Evolutionary conservation across 2,329 filamentous ascomycete species (phyloP).

Genomic region (Colletotrichum melonis): DNA sequence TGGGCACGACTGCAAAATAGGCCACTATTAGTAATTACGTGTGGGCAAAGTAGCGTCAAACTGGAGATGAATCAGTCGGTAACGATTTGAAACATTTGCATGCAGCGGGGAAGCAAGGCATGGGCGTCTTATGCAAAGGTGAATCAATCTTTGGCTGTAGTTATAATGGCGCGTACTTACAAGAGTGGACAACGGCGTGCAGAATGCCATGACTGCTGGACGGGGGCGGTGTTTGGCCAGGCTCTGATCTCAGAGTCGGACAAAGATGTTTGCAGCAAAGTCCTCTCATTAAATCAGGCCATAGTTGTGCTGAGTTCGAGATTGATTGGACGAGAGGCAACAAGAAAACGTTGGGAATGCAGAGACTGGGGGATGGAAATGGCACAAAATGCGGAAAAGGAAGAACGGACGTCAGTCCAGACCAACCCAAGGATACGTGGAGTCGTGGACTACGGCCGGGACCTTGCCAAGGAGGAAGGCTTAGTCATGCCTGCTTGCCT

Average conservation of each 20-base stretch:
- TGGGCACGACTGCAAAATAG: not conserved
- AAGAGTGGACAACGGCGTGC: not conserved
- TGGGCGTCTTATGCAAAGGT: not conserved
- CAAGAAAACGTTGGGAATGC: not conserved
- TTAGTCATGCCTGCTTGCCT: not conserved
- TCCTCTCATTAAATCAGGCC: not conserved
- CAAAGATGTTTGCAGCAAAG: not conserved
- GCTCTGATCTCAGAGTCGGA: not conserved
- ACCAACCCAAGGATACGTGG: too few relatives aligned
- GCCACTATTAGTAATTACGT: not conserved
- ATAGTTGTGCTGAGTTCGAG: not conserved
- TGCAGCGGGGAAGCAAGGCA: not conserved
- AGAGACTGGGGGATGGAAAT: not conserved
- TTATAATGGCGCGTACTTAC: not conserved
- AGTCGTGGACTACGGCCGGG: not conserved
- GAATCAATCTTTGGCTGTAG: constrained; percentile 2
- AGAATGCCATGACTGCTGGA: not conserved
- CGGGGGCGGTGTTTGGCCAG: not conserved
- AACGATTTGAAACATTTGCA: not conserved
- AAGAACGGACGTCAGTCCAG: not conserved
- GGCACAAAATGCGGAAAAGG: not conserved
- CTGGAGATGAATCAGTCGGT: not conserved
- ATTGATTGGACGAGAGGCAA: not conserved
- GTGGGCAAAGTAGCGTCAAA: not conserved
- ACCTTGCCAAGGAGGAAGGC: not conserved